phyloP scores from a whole-genome alignment of 106 monocot genomes.

The Cymbidium sinense region DNA sequence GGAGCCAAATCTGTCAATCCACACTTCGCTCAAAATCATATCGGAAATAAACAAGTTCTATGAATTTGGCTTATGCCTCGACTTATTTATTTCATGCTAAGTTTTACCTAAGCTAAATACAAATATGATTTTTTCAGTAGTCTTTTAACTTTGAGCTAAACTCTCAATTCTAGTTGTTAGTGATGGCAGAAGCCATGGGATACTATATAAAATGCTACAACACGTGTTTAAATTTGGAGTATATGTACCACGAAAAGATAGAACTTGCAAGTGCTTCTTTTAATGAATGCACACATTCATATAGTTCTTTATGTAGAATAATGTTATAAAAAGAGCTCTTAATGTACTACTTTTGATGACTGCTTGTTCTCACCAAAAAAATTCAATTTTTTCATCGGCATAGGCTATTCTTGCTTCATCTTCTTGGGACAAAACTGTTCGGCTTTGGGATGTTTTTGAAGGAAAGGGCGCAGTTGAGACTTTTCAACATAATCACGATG shows the following conservation, averaged over 20 bases:
- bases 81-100: too few species aligned
- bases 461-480: slow-evolving; percentile 95
- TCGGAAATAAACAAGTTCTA: too few species aligned
- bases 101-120: too few species aligned
- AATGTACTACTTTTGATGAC: neutral
- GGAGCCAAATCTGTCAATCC: too few species aligned
- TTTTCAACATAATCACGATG: slow-evolving; percentile 91
- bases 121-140: too few species aligned
- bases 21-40: too few species aligned
- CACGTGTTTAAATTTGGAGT: neutral
- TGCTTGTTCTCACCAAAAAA: neutral
- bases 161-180: too few species aligned
- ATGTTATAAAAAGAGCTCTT: neutral
- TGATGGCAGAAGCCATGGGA: neutral
- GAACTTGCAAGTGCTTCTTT: neutral
- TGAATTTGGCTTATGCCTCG: too few species aligned
- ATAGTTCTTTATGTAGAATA: neutral
- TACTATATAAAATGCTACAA: neutral
- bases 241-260: neutral
- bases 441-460: slow-evolving; percentile 89
- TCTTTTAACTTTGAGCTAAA: too few species aligned
- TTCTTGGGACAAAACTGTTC: slow-evolving; percentile 98
- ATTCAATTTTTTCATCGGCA: neutral
- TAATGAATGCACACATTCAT: neutral
- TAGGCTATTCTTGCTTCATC: slow-evolving; percentile 87